Evolutionary conservation across 2,329 filamentous ascomycete genomes (phyloP).

Genomic region (Alternaria sp.): DNA sequence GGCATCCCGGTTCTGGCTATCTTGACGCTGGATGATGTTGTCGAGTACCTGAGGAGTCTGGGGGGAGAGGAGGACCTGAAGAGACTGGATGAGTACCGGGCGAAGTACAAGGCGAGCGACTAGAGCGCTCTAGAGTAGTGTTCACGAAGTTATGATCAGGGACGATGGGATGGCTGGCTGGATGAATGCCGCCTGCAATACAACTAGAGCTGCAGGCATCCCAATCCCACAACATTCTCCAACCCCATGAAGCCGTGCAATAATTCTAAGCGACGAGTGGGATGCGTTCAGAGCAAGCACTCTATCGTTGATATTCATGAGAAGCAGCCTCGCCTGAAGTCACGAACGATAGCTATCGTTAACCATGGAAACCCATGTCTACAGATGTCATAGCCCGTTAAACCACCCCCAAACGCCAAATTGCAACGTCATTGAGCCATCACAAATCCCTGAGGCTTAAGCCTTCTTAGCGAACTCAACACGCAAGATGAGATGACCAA

Average conservation of each 20-base stretch:
- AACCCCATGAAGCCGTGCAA: no score
- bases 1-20: conserved; percentile 85
- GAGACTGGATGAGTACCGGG: conserved; percentile 52
- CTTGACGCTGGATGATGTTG: conserved; percentile 81
- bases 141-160: conserved; percentile 4
- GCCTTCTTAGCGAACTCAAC: conserved; percentile 83
- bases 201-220: not conserved
- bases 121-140: conserved; percentile 14
- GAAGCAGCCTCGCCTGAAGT: conserved; percentile 2
- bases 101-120: conserved; percentile 53
- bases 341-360: conserved; percentile 13
- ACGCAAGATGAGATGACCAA: conserved; percentile 84
- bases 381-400: conserved; percentile 3
- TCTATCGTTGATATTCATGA: conserved; percentile 12
- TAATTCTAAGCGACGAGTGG: not conserved
- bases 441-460: conserved; percentile 15
- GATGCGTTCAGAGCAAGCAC: conserved; percentile 7
- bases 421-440: conserved; percentile 6
- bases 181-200: not conserved
- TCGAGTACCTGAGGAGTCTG: conserved; percentile 55
- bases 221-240: not conserved
- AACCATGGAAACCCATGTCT: conserved; percentile 11
- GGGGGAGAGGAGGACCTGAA: conserved; percentile 58
- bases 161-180: not conserved
- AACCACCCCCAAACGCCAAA: conserved; percentile 8